Conservation (phyloP, 140 eudicot species). For the Oenanthe javanica region DNA sequence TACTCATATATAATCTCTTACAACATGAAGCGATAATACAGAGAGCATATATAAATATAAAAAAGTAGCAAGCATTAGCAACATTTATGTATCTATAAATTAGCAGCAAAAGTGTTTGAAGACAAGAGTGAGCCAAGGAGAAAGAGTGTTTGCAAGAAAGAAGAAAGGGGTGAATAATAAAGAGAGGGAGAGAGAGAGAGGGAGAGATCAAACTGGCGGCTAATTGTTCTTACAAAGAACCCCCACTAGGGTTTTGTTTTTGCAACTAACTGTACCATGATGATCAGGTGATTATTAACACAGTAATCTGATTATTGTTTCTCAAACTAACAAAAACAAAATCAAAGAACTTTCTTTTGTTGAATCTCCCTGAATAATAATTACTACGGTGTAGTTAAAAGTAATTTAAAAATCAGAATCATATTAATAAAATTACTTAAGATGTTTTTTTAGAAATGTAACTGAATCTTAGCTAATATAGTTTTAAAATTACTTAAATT, state of each 20-base stretch:
- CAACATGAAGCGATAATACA: slow-evolving; percentile 8
- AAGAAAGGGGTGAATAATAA: no score
- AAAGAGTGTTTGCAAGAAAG: slow-evolving; percentile 14
- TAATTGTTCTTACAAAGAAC: slow-evolving; percentile 50
- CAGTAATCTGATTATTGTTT: not conserved
- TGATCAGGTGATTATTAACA: not conserved
- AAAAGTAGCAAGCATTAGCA: not conserved
- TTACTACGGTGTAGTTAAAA: no score
- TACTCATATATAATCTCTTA: not conserved
- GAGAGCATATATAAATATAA: not conserved
- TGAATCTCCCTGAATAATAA: no score
- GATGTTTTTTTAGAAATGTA: no score
- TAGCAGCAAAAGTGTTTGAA: slow-evolving; percentile 7
- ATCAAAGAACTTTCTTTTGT: no score
- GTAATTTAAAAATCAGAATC: no score
- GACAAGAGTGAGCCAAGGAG: not conserved
- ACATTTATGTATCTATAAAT: not conserved
- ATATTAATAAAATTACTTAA: no score
- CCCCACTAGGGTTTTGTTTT: slow-evolving; percentile 81
- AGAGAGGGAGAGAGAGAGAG: slow-evolving; percentile 17
- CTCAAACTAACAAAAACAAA: not conserved
- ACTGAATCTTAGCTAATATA: no score
- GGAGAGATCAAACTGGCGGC: slow-evolving; percentile 62
- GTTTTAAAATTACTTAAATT: no score
- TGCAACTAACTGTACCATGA: slow-evolving; percentile 29